Conservation (phyloP, 2,329 filamentous ascomycete species). For the Uncinocarpus reesii region DNA sequence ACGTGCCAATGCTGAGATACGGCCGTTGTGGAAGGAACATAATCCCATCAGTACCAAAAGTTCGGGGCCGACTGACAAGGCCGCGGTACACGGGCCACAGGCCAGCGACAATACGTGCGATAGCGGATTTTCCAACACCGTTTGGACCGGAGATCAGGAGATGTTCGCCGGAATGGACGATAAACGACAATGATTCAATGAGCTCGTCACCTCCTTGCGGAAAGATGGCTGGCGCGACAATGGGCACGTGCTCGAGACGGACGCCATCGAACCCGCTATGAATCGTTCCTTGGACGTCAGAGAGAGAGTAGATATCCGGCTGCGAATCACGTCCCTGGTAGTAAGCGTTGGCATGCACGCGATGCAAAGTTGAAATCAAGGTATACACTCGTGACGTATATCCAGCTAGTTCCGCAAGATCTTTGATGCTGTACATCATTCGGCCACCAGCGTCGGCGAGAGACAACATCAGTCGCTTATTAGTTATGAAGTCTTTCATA, state of each 20-base stretch:
- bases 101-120: slow-evolving; percentile 76
- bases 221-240: slow-evolving; percentile 80
- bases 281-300: slow-evolving; percentile 84
- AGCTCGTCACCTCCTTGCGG: slow-evolving; percentile 87
- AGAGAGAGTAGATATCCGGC: slow-evolving; percentile 75
- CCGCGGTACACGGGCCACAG: slow-evolving; percentile 95
- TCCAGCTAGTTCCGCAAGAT: slow-evolving; percentile 86
- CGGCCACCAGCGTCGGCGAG: slow-evolving; percentile 89
- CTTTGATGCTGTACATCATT: slow-evolving; percentile 99
- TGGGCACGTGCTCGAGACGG: slow-evolving; percentile 80
- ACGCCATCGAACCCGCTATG: slow-evolving; percentile 94
- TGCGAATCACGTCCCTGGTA: slow-evolving; percentile 54
- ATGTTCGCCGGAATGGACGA: slow-evolving; percentile 84
- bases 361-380: slow-evolving; percentile 84
- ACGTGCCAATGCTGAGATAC: slow-evolving; percentile 81
- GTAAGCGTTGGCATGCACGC: slow-evolving; percentile 86
- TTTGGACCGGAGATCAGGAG: slow-evolving; percentile 91
- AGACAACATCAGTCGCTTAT: slow-evolving; percentile 95
- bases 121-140: slow-evolving; percentile 84
- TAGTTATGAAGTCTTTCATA: slow-evolving; percentile 98
- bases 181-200: slow-evolving; percentile 76
- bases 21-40: slow-evolving; percentile 96
- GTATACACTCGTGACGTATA: slow-evolving; percentile 96
- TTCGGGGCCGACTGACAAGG: slow-evolving; percentile 75
- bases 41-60: slow-evolving; percentile 74